Percentiles rank a stretch among this genome's conserved stretches.
phyloP scores from a whole-genome alignment of 169 alveolate species.

The Toxoplasma gondii region DNA sequence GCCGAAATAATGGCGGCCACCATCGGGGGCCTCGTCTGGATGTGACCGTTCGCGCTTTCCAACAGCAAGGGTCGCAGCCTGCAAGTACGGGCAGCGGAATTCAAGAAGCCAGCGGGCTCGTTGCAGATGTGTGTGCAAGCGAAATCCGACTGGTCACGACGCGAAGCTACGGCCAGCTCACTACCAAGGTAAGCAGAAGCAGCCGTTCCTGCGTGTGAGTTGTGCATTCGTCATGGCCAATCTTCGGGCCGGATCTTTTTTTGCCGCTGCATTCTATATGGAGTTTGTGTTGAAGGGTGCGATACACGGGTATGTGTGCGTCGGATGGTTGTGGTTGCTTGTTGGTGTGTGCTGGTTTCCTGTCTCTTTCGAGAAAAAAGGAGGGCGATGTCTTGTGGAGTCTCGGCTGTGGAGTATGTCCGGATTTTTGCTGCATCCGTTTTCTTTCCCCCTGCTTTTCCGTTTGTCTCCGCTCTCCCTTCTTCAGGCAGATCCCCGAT shows the following conservation, averaged over 20 bases:
- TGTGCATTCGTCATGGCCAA: background rate
- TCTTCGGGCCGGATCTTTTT: background rate
- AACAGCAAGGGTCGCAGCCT: background rate
- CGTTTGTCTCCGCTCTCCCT: background rate
- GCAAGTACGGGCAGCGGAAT: background rate
- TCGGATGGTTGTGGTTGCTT: background rate
- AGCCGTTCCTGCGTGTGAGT: background rate
- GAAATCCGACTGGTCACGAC: constrained; percentile 21
- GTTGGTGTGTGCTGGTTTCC: too few species aligned
- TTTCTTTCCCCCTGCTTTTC: background rate
- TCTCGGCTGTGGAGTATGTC: background rate
- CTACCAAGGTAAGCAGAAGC: background rate
- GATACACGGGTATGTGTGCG: background rate
- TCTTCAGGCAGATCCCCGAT: background rate
- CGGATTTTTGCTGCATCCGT: background rate
- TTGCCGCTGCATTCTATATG: background rate
- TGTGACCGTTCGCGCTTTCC: constrained; percentile 20
- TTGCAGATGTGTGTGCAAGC: constrained; percentile 3
- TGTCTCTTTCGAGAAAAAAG: too few species aligned
- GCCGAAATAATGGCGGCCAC: background rate
- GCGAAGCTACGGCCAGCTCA: constrained; percentile 4
- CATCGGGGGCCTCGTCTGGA: constrained; percentile 3
- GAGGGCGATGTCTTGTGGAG: too few species aligned
- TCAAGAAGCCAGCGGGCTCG: background rate
- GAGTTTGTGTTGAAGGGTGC: background rate